Conservation (phyloP, 768 basidiomycete species). For the Termitomyces sp. region DNA sequence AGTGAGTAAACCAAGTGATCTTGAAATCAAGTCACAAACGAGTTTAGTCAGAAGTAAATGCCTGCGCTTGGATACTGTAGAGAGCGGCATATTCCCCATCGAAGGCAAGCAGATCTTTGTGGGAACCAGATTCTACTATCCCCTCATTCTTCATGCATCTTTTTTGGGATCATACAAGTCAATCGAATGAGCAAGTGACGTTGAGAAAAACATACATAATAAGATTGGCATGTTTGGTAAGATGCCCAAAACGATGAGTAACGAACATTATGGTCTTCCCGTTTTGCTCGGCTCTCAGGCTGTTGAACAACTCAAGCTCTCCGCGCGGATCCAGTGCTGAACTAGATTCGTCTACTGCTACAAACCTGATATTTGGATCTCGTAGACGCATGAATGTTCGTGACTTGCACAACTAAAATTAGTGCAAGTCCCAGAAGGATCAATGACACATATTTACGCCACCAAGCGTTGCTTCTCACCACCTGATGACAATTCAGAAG, state of each 20-base stretch:
- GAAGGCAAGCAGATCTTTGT: conserved; percentile 26
- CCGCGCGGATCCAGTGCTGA: conserved; percentile 42
- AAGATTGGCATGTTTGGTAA: conserved; percentile 31
- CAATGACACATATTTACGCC: conserved; percentile 14
- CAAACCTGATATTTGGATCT: conserved; percentile 25
- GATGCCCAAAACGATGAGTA: conserved; percentile 33
- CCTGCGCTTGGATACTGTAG: conserved; percentile 30
- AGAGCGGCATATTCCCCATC: conserved; percentile 29
- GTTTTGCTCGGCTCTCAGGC: conserved; percentile 23
- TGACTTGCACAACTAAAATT: conserved; percentile 13
- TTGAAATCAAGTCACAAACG: not conserved
- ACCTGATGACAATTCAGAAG: conserved; percentile 3
- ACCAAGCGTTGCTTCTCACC: conserved; percentile 24
- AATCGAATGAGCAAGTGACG: not conserved
- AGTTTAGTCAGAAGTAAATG: conserved; percentile 17
- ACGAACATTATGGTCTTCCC: conserved; percentile 39
- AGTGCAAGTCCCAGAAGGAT: not conserved
- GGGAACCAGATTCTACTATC: conserved; percentile 27
- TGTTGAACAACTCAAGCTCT: conserved; percentile 34
- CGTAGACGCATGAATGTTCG: conserved; percentile 29
- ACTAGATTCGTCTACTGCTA: conserved; percentile 46
- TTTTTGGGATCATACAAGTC: not conserved
- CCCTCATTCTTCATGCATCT: conserved; percentile 34
- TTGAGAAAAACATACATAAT: conserved; percentile 25
- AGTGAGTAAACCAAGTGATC: not conserved